A percentile compares a stretch with the other conserved stretches of the same genome.
Conservation (phyloP, 2,329 filamentous ascomycete genomes). For the Pseudopyrenochaeta lycopersici region DNA sequence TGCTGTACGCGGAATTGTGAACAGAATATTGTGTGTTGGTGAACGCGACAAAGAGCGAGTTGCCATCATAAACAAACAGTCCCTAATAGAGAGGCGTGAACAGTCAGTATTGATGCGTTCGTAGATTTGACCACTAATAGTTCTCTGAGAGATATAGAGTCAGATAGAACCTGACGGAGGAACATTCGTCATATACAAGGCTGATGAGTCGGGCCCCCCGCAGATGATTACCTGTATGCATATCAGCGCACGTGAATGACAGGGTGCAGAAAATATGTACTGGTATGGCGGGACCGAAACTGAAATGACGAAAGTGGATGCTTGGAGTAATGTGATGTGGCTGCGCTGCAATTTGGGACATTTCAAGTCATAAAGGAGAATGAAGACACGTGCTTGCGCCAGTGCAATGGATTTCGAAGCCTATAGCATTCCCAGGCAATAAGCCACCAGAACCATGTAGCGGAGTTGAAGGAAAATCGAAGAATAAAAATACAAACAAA, state of each 20-base stretch:
- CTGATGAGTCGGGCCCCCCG: not conserved
- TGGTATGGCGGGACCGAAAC: not conserved
- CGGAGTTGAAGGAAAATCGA: no score
- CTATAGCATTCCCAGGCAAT: no score
- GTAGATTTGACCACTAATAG: not conserved
- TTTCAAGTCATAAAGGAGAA: no score
- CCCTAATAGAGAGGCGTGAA: no score
- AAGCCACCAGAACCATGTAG: no score
- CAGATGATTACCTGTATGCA: not conserved
- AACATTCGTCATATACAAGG: not conserved
- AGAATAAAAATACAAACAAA: no score
- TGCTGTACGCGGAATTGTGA: conserved; percentile 34
- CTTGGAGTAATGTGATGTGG: no score
- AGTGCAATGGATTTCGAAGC: no score
- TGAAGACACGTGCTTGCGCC: no score
- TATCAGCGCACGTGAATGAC: not conserved
- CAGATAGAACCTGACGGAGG: not conserved
- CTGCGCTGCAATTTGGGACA: no score
- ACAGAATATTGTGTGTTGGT: conserved; percentile 21
- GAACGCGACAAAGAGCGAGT: not conserved
- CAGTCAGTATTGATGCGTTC: not conserved
- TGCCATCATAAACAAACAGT: not conserved
- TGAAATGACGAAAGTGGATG: no score
- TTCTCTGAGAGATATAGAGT: no score
- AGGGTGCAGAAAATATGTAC: not conserved